Evolutionary conservation across 208 protist species (phyloP), one percentile per base, ranked within the genome.

Genomic region (Acanthamoeba divionensis): DNA sequence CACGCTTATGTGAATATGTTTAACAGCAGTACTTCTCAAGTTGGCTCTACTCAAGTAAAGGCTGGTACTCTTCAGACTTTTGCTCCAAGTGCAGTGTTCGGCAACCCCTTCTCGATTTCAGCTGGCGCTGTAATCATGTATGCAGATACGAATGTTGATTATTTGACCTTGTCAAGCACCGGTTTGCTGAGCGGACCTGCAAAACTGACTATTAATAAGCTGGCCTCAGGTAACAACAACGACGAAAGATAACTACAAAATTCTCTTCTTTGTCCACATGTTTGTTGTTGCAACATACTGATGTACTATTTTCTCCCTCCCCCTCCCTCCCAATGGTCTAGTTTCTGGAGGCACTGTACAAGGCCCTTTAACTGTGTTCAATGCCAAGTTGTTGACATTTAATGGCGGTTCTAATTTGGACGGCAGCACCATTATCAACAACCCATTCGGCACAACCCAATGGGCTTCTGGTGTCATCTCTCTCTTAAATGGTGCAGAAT

Each of bases 71-170:
- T n/a, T n/a, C n/a, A n/a, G n/a, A n/a, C n/a, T n/a, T n/a, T n/a
- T n/a, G n/a, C n/a, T n/a, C n/a, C n/a, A n/a, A n/a, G n/a, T n/a
- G n/a, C n/a, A n/a, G n/a, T n/a, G n/a, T n/a, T n/a, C n/a, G 73
- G 48, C 48, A 26, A 33, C 47, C 12, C 3, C 26, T 47, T 83
- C 15, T 47, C 57, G 50, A 36, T 83, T 21, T 47, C 48, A 15
- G 73, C 33, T 36, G 73, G 73, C 48, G 73, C 73, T 26, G 52
- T 83, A n/a, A 54, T 83, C 48, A 55, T 83, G n/a, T n/a, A n/a
- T n/a, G n/a, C n/a, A 13, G 50, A 54, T 38, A 54, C 73, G 52
- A 62, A 62, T 38, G 44, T 54, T 8, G 12, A 12, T 36, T 83
- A 55, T 38, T 65, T 54, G 21, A 83, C 73, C 10, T 41, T 31